These are phyloP conservation scores for Podospora comata DNA, from an alignment of 495 filamentous ascomycete genomes.

Conservation along the genomic window DNA sequence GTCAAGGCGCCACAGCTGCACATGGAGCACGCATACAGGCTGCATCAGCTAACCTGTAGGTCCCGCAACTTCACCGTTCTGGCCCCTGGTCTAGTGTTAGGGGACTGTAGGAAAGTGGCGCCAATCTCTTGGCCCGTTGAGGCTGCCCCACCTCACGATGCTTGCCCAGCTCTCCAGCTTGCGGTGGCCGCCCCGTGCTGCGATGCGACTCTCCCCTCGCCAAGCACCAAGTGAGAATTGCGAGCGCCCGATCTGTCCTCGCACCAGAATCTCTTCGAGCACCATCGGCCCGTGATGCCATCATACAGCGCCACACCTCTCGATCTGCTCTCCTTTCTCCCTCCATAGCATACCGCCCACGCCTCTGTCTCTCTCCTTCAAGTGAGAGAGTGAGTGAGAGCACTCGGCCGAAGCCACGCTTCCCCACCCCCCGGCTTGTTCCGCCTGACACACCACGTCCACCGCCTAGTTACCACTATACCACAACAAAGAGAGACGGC, in stretches of 20 bases:
- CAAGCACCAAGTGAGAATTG: conserved; percentile 7
- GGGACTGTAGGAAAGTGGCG: conserved; percentile 1
- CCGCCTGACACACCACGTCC: background rate
- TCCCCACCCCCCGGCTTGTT: background rate
- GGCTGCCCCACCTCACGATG: conserved; percentile 11
- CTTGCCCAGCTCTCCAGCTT: conserved; percentile 2
- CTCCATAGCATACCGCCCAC: background rate
- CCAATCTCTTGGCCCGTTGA: conserved; percentile 7
- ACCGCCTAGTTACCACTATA: background rate
- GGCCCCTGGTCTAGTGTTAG: background rate
- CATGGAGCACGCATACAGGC: conserved; percentile 4
- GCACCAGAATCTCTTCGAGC: conserved; percentile 1
- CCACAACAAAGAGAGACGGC: conserved; percentile 1
- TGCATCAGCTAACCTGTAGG: conserved; percentile 7
- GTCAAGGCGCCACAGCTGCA: conserved; percentile 5
- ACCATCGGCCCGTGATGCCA: conserved; percentile 1
- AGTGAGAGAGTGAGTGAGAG: background rate
- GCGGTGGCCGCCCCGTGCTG: conserved; percentile 6
- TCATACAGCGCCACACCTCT: conserved; percentile 1
- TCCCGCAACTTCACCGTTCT: conserved; percentile 2
- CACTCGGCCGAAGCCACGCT: background rate
- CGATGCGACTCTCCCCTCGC: conserved; percentile 12
- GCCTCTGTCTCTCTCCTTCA: background rate
- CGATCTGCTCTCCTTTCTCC: background rate
- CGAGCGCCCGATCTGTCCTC: background rate